Evolutionary conservation across 179 eudicot species (phyloP), one percentile per base, ranked within the genome.

Genomic region (Sideroxylon spinosum): DNA sequence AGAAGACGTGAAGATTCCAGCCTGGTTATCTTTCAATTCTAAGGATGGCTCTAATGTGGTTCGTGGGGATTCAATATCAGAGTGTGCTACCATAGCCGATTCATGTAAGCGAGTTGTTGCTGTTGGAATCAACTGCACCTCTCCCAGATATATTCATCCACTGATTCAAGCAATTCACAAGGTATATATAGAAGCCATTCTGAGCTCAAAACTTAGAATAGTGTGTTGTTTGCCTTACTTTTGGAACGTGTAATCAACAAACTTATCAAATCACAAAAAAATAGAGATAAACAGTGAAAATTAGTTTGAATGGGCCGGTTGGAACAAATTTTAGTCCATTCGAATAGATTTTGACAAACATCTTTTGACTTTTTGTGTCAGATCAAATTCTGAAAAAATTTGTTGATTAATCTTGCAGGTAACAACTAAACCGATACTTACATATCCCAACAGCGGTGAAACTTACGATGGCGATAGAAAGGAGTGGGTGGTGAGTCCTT

Each of bases 401-500:
- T 29, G 12, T 2, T 20, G 32, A 76, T 76, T 7, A 13, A 9
- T 81, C 11, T 64, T 81, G 77, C 87, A 93, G 97, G 95, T 85
- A 76, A 79, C 92, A 52, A 80, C 66, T 50, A 95, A 93, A 78
- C 94, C 95, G 26, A 81, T 93, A 32, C 85, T 95, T 23, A 73
- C 91, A 78, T 93, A 95, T 85, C 99, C 99, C 10, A 95, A 95
- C 81, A 91, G 94, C 56, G 98, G 98, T 9, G 99, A 95, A 87
- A 87, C 85, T 29, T 93, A 93, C 73, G 90, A 93, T 86, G 91
- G 81, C 0, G 81, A 68, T 22, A 76, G 69, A 75, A 95, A 93
- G 86, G 86, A 89, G 25, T 93, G 99, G 98, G 93, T 93, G 94
- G 98, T 95, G 70, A 87, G 94, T 87, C 59, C 9, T 22, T 37